Percentiles rank a stretch among this genome's conserved stretches.
Conservation (phyloP, 2,329 filamentous ascomycete genomes). For the Sporothrix phasma region DNA sequence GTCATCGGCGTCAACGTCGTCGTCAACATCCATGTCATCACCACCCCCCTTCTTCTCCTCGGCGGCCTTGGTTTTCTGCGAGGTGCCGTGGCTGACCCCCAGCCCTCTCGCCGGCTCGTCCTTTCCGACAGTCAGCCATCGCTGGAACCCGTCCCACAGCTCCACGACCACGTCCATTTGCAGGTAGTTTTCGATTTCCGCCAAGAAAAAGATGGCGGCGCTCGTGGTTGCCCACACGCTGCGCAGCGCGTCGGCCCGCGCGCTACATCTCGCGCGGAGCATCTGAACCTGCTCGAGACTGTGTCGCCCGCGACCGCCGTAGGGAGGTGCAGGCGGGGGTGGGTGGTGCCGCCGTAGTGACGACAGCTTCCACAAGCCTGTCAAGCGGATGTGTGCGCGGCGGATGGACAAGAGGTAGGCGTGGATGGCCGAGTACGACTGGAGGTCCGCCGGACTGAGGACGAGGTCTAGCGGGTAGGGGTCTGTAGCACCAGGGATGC, state of each 20-base stretch:
- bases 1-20: slow-evolving; percentile 22
- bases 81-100: not conserved
- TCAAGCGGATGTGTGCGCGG: slow-evolving; percentile 73
- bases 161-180: slow-evolving; percentile 80
- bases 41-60: not conserved
- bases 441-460: slow-evolving; percentile 63
- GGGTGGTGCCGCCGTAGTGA: slow-evolving; percentile 68
- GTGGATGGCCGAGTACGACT: slow-evolving; percentile 75
- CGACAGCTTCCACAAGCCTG: slow-evolving; percentile 78
- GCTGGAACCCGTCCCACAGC: slow-evolving; percentile 69
- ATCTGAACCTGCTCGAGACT: slow-evolving; percentile 35
- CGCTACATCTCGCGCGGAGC: slow-evolving; percentile 53
- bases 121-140: slow-evolving; percentile 54
- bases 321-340: slow-evolving; percentile 54
- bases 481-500: slow-evolving; percentile 62
- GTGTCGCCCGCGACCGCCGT: slow-evolving; percentile 41
- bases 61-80: not conserved
- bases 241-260: slow-evolving; percentile 58
- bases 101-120: slow-evolving; percentile 21
- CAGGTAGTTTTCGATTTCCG: slow-evolving; percentile 77
- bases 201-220: slow-evolving; percentile 79
- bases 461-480: slow-evolving; percentile 80
- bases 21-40: not conserved
- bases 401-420: slow-evolving; percentile 79
- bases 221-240: slow-evolving; percentile 84